A percentile compares a stretch with the other conserved stretches of the same genome.
phyloP scores from a whole-genome alignment of 2,329 filamentous ascomycete genomes.

The Endoconidiophora polonica region DNA sequence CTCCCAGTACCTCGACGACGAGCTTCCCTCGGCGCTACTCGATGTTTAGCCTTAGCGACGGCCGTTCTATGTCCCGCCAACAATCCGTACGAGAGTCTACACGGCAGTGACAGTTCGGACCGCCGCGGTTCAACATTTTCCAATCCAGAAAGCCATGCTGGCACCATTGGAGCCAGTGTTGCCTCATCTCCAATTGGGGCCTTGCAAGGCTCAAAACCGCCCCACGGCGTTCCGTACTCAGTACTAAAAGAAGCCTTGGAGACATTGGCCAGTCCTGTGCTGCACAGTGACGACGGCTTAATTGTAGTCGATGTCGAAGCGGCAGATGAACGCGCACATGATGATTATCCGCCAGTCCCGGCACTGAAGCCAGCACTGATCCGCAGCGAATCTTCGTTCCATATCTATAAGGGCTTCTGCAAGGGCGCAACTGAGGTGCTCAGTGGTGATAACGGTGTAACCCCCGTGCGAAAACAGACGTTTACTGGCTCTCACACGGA shows the following conservation, averaged over 20 bases:
- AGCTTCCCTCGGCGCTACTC: not conserved
- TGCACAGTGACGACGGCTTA: slow-evolving; percentile 19
- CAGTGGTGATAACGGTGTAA: slow-evolving; percentile 32
- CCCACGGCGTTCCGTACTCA: not conserved
- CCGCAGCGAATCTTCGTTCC: slow-evolving; percentile 29
- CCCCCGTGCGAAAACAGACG: slow-evolving; percentile 30
- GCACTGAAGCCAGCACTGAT: slow-evolving; percentile 6
- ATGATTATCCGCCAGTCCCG: not conserved
- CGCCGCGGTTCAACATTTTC: not conserved
- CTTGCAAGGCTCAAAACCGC: not conserved
- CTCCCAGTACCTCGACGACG: not conserved
- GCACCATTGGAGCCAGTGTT: not conserved
- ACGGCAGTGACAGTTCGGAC: not conserved
- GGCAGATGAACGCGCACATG: not conserved
- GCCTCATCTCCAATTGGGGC: not conserved
- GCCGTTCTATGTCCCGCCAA: not conserved
- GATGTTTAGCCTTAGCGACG: not conserved
- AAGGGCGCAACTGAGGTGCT: slow-evolving; percentile 34
- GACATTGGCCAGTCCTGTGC: not conserved
- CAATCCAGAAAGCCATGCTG: not conserved
- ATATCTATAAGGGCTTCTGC: slow-evolving; percentile 37
- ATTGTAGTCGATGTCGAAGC: slow-evolving; percentile 22
- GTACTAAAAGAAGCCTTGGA: slow-evolving; percentile 1
- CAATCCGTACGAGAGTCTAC: slow-evolving; percentile 2
- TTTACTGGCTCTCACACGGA: slow-evolving; percentile 27